These are phyloP conservation scores for Saccharum officinarum DNA, from an alignment of 176 grass and related monocot genomes.

Conservation along the genomic window DNA sequence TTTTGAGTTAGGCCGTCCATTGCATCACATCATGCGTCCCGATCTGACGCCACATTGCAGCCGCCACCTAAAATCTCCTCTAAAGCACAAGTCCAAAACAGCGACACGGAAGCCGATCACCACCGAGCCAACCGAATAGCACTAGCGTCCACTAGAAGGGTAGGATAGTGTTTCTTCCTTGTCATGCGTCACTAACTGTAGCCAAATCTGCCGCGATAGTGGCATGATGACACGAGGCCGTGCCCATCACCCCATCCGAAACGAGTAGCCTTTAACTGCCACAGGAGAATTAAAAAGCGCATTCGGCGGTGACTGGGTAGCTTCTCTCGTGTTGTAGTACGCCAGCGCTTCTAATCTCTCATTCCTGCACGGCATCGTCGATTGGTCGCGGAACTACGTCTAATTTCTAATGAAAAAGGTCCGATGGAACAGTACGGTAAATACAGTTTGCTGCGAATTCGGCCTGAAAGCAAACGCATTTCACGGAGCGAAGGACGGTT, in stretches of 20 bases:
- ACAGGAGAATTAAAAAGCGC: background rate
- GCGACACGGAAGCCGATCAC: background rate
- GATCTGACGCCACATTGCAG: slow-evolving; percentile 32
- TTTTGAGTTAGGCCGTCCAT: slow-evolving; percentile 34
- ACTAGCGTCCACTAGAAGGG: slow-evolving; percentile 16
- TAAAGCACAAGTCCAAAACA: slow-evolving; percentile 20
- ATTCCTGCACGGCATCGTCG: slow-evolving; percentile 4
- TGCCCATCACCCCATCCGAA: slow-evolving; percentile 19
- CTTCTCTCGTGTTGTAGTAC: background rate
- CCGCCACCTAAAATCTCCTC: slow-evolving; percentile 45
- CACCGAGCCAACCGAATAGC: slow-evolving; percentile 9
- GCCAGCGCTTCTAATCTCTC: background rate
- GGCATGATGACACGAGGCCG: background rate
- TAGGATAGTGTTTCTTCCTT: background rate
- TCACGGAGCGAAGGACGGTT: background rate
- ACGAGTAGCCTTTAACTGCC: slow-evolving; percentile 15
- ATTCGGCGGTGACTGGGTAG: slow-evolving; percentile 31
- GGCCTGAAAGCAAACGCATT: background rate
- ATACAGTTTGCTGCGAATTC: background rate
- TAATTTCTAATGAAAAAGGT: background rate
- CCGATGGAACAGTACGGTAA: slow-evolving; percentile 1
- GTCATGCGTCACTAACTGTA: slow-evolving; percentile 1
- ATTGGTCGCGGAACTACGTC: background rate
- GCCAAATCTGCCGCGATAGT: slow-evolving; percentile 4
- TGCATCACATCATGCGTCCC: slow-evolving; percentile 26